phyloP scores from a whole-genome alignment of 1,284 basidiomycete genomes.

The Pseudozyma flocculosa region DNA sequence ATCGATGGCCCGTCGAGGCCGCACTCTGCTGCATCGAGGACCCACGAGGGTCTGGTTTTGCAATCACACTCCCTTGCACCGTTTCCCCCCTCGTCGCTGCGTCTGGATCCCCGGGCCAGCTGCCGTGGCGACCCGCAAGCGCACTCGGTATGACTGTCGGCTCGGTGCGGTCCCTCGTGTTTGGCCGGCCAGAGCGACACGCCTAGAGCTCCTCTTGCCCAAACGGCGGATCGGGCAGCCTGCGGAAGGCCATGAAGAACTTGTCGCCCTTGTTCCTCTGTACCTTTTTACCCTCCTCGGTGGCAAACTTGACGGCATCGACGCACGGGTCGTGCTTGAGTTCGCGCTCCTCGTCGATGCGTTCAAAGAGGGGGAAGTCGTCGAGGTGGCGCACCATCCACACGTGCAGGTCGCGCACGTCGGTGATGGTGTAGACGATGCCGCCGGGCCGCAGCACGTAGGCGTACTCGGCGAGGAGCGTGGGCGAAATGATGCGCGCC shows the following conservation, averaged over 20 bases:
- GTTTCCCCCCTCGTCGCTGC: too few relatives aligned
- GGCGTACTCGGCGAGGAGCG: conserved; percentile 86
- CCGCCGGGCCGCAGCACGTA: conserved; percentile 87
- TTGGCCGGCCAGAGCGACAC: too few relatives aligned
- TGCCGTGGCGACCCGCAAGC: too few relatives aligned
- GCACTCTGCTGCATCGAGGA: too few relatives aligned
- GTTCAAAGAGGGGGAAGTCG: conserved; percentile 81
- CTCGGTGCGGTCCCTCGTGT: too few relatives aligned
- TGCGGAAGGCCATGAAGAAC: conserved; percentile 78
- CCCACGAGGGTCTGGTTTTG: too few relatives aligned
- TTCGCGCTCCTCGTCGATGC: conserved; percentile 71
- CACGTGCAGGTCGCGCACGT: conserved; percentile 87
- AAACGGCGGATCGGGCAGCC: conserved; percentile 35
- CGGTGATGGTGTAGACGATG: conserved; percentile 95
- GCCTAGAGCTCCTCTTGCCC: conserved; percentile 32
- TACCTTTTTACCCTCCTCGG: conserved; percentile 95
- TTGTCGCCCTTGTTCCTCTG: conserved; percentile 87
- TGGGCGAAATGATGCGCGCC: conserved; percentile 89
- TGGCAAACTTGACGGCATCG: conserved; percentile 56
- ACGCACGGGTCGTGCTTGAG: conserved; percentile 62
- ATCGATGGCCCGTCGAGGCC: too few relatives aligned
- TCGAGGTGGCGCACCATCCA: conserved; percentile 93
- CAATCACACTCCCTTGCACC: too few relatives aligned
- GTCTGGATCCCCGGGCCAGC: too few relatives aligned
- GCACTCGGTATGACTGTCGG: too few relatives aligned